A percentile compares a stretch with the other conserved stretches of the same genome.
Conservation (phyloP, 106 monocot genomes). For the Gastrodia elata region DNA sequence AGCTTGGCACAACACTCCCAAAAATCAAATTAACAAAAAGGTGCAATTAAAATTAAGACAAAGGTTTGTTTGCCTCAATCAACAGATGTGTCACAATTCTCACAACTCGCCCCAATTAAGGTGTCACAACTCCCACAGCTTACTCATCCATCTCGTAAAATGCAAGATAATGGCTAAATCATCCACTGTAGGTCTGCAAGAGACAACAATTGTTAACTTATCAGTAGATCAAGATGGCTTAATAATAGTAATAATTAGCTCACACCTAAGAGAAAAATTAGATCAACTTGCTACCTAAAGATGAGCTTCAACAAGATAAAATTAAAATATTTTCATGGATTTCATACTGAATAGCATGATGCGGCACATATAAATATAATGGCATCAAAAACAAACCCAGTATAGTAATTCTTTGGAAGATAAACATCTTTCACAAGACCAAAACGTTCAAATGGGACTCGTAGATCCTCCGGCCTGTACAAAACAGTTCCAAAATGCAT, state of each 20-base stretch:
- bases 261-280: neutral
- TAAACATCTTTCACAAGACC: slow-evolving; percentile 91
- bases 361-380: neutral
- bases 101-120: too few relatives aligned
- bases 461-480: slow-evolving; percentile 62
- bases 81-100: neutral
- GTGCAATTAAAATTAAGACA: too few relatives aligned
- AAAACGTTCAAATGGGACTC: slow-evolving; percentile 83
- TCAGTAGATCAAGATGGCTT: neutral
- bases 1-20: neutral
- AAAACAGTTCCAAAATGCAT: neutral
- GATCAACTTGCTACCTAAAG: neutral
- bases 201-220: neutral
- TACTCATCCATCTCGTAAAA: too few relatives aligned
- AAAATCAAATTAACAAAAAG: neutral
- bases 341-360: neutral
- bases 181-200: neutral
- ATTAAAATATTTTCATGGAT: neutral
- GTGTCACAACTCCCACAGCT: too few relatives aligned
- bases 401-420: slow-evolving; percentile 88
- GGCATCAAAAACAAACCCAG: slow-evolving; percentile 39
- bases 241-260: neutral
- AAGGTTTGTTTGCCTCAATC: neutral
- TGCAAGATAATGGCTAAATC: neutral
- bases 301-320: neutral